Percentiles rank a stretch among this genome's conserved stretches.
phyloP scores from a whole-genome alignment of 768 basidiomycete species.

The Epithele typhae region DNA sequence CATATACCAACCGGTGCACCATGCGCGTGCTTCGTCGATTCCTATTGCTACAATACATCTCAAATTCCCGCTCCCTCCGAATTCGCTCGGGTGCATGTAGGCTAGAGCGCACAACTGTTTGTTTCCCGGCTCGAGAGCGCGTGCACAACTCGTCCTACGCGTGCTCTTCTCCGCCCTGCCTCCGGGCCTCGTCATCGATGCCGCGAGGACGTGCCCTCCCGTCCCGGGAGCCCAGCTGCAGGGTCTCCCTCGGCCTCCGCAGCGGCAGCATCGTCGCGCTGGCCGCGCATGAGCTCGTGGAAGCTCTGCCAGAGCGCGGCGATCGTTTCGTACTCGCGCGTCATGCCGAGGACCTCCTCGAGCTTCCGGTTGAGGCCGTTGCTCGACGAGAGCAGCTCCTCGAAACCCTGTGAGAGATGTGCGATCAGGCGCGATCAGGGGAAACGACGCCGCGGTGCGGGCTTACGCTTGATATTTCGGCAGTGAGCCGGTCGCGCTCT shows the following conservation, averaged over 20 bases:
- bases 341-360: slow-evolving; percentile 90
- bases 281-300: slow-evolving; percentile 64
- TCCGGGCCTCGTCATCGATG: slow-evolving; percentile 7
- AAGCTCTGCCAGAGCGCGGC: slow-evolving; percentile 82
- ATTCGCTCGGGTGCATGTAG: too few species aligned
- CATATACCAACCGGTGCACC: slow-evolving; percentile 1
- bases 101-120: too few species aligned
- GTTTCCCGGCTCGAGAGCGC: background rate
- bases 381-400: slow-evolving; percentile 78
- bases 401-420: slow-evolving; percentile 60
- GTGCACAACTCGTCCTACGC: background rate
- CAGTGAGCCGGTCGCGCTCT: slow-evolving; percentile 70
- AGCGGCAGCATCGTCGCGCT: slow-evolving; percentile 20
- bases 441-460: background rate
- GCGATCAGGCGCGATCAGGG: background rate
- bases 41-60: background rate
- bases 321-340: slow-evolving; percentile 87
- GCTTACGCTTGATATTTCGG: slow-evolving; percentile 67
- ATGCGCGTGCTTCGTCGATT: background rate
- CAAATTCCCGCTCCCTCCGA: background rate
- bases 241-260: slow-evolving; percentile 21
- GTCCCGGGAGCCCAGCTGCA: slow-evolving; percentile 60
- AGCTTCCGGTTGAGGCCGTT: slow-evolving; percentile 88
- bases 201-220: slow-evolving; percentile 56
- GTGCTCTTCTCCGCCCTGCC: slow-evolving; percentile 1